Evolutionary conservation across 306 rosid species (phyloP).

Genomic region (Arachis stenosperma): DNA sequence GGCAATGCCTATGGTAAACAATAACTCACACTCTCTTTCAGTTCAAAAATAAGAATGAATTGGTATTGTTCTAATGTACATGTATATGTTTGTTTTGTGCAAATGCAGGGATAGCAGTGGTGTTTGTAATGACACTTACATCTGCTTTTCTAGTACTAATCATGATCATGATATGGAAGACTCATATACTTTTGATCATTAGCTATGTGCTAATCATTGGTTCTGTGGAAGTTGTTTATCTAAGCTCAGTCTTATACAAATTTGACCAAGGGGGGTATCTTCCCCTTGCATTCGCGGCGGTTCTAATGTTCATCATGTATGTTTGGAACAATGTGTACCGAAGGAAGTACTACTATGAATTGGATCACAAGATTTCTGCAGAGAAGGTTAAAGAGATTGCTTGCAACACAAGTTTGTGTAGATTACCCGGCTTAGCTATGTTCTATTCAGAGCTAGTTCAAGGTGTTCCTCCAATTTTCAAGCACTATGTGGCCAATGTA

Average conservation of each 20-base stretch:
- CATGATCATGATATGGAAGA: conserved; percentile 92
- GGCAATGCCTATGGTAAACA: conserved; percentile 84
- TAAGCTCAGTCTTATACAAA: conserved; percentile 81
- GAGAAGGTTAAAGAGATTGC: conserved; percentile 48
- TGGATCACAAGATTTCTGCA: conserved; percentile 58
- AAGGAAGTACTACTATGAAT: conserved; percentile 67
- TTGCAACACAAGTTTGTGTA: conserved; percentile 13
- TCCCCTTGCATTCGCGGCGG: conserved; percentile 63
- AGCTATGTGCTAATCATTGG: conserved; percentile 56
- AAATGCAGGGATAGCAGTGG: conserved; percentile 88
- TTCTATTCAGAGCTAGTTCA: conserved; percentile 89
- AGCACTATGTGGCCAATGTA: conserved; percentile 61
- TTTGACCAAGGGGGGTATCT: conserved; percentile 87
- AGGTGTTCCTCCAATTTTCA: conserved; percentile 89
- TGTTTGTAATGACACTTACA: conserved; percentile 83
- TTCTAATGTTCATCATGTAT: conserved; percentile 68
- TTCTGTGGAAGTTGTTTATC: conserved; percentile 61
- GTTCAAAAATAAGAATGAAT: no score
- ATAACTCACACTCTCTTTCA: no score
- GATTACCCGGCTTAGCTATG: conserved; percentile 67
- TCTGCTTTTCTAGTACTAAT: conserved; percentile 64
- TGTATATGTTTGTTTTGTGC: background rate
- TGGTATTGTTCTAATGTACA: background rate
- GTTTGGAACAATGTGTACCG: conserved; percentile 72
- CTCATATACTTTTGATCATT: conserved; percentile 53